These are phyloP conservation scores for Puccinia coronata DNA, from an alignment of 1,284 basidiomycete genomes.

Conservation along the genomic window DNA sequence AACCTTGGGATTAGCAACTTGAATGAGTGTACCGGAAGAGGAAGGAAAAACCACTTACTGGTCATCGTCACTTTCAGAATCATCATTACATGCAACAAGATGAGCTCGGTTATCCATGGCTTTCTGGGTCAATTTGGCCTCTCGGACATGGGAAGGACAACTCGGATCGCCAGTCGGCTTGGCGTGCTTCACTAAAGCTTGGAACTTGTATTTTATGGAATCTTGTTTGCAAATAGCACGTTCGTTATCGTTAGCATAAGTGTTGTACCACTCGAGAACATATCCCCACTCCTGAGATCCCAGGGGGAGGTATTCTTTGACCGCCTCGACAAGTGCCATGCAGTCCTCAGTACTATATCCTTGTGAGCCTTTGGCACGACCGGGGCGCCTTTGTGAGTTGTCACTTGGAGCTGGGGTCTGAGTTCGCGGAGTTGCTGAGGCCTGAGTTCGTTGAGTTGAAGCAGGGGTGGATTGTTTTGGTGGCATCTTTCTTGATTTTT, in stretches of 20 bases:
- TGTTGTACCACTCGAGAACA: not conserved
- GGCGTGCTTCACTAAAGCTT: not conserved
- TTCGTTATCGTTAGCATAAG: not conserved
- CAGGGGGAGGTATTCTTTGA: not conserved
- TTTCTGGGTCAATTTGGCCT: not conserved
- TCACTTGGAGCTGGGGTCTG: too few species aligned
- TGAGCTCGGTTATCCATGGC: not conserved
- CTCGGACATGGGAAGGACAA: not conserved
- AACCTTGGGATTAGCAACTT: too few species aligned
- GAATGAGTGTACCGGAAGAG: too few species aligned
- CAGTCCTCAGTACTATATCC: not conserved
- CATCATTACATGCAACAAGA: too few species aligned
- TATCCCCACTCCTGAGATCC: not conserved
- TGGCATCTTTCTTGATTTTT: too few species aligned
- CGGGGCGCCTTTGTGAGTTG: not conserved
- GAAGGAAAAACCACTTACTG: too few species aligned
- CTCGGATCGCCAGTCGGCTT: conserved; percentile 3
- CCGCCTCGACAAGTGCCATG: not conserved
- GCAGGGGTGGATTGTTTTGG: too few species aligned
- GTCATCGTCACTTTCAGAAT: too few species aligned
- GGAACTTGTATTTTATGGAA: not conserved
- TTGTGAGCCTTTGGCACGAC: not conserved
- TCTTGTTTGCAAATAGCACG: not conserved
- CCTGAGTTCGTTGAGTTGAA: too few species aligned
- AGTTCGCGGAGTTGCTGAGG: too few species aligned